phyloP scores from a whole-genome alignment of 2,329 filamentous ascomycete species.

The Mycocentrospora acerina region DNA sequence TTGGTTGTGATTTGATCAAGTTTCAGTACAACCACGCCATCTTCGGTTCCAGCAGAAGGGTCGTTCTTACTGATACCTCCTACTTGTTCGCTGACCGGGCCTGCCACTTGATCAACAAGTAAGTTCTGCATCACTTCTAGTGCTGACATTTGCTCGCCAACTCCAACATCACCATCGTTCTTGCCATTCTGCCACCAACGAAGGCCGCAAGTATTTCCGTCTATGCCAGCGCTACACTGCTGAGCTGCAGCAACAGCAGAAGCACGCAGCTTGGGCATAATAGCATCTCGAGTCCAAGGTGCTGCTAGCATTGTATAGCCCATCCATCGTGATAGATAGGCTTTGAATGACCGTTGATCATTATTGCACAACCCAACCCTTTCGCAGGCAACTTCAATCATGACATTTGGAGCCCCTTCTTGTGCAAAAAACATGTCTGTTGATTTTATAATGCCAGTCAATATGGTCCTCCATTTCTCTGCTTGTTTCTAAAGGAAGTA shows the following conservation, averaged over 20 bases:
- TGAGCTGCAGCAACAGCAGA: slow-evolving; percentile 59
- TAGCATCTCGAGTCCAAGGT: slow-evolving; percentile 36
- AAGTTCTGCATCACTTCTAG: slow-evolving; percentile 56
- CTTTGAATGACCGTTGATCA: slow-evolving; percentile 52
- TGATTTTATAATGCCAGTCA: slow-evolving; percentile 38
- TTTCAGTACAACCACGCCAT: slow-evolving; percentile 31
- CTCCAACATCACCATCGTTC: slow-evolving; percentile 54
- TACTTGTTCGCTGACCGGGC: slow-evolving; percentile 50
- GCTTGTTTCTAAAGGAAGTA: slow-evolving; percentile 29
- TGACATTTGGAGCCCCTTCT: too few relatives aligned
- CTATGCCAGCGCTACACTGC: slow-evolving; percentile 54
- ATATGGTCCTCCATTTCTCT: slow-evolving; percentile 30
- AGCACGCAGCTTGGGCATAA: slow-evolving; percentile 55
- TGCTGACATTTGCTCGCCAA: slow-evolving; percentile 63
- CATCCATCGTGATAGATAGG: slow-evolving; percentile 48
- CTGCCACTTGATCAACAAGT: slow-evolving; percentile 32
- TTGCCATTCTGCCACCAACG: slow-evolving; percentile 44
- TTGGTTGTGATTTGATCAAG: slow-evolving; percentile 53
- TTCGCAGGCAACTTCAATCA: slow-evolving; percentile 53
- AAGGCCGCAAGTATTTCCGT: slow-evolving; percentile 51
- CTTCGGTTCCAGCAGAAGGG: slow-evolving; percentile 42
- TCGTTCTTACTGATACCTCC: slow-evolving; percentile 56
- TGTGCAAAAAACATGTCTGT: slow-evolving; percentile 48
- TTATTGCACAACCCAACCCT: slow-evolving; percentile 48
- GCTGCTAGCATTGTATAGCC: slow-evolving; percentile 44